Evolutionary conservation across 148 eudicot genomes (phyloP), one percentile per base, ranked within the genome.

Genomic region (Persicaria tinctoria): DNA sequence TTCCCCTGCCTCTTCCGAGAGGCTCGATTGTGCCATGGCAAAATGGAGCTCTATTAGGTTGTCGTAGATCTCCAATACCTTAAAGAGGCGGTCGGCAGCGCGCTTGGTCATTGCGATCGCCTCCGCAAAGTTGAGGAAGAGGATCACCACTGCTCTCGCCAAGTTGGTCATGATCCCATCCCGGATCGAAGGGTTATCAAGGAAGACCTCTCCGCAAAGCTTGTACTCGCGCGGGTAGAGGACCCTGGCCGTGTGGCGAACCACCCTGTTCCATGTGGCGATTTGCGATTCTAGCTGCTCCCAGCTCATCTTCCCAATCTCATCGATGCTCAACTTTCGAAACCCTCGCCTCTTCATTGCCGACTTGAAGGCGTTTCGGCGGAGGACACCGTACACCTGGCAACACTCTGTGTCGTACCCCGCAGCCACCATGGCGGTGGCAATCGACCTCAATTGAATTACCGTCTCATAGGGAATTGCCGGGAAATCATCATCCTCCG

Each of bases 1-100:
- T 5, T 76, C 38, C 8, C 74, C 79, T 14, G 79, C 74, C 0
- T 84, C 81, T 3, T 73, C 38, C 6, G 83, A 75, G 47, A 78
- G 78, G 6, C 57, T 5, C 8, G 77, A 23, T 0, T 32, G 60
- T 0, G 71, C 78, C 16, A 91, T 56, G 0, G 83, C 76, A 1
- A 78, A 56, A 32, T 66, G 55, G 0, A 94, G 80, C 9, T 81
- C 82, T 3, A 77, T 83, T 16, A 94, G 73, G 11, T 92, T 76
- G 51, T 91, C 98, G 68, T 87, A 86, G 81, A 91, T 83, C 76
- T 94, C 98, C 10, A 94, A 84, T 73, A 86, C 89, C 72, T 86
- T 94, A 80, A 94, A 94, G 10, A 94, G 84, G 70, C 88, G 85
- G 76, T 93, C 98, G 0, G 97, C 86, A 0, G 90, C 83, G 2